phyloP scores from a whole-genome alignment of 2,329 filamentous ascomycete genomes.

The Pseudopyricularia javanii region DNA sequence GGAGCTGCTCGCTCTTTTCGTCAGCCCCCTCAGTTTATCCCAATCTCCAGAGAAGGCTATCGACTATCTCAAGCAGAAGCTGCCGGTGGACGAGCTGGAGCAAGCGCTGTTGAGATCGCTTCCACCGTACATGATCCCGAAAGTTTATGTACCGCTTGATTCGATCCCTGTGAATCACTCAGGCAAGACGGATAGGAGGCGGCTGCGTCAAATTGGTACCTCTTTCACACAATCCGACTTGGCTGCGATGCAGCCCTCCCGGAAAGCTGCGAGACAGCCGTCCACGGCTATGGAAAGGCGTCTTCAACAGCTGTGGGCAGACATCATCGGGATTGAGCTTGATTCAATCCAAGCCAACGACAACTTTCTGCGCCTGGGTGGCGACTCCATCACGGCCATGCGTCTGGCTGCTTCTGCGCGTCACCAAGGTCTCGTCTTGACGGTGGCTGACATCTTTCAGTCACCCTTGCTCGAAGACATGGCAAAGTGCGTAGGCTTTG shows the following conservation, averaged over 20 bases:
- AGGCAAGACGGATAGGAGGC: constrained; percentile 36
- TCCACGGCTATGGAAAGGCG: constrained; percentile 24
- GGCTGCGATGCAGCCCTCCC: constrained; percentile 16
- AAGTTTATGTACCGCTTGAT: constrained; percentile 29
- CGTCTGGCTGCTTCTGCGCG: constrained; percentile 29
- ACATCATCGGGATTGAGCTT: constrained; percentile 18
- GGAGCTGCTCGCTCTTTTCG: background rate
- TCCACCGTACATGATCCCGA: constrained; percentile 34
- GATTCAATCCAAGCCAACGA: constrained; percentile 24
- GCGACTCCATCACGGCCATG: constrained; percentile 36
- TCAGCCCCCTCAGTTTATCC: background rate
- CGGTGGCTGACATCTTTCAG: constrained; percentile 30
- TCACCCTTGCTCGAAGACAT: constrained; percentile 12
- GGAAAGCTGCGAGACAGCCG: constrained; percentile 12
- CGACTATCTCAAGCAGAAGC: background rate
- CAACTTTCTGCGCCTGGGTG: constrained; percentile 35
- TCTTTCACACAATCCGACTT: constrained; percentile 27
- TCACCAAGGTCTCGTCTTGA: constrained; percentile 21
- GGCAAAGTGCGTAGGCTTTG: constrained; percentile 8
- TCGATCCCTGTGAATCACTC: constrained; percentile 33
- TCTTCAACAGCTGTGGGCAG: constrained; percentile 23
- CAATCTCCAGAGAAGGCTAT: background rate
- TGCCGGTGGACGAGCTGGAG: background rate
- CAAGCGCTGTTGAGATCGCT: constrained; percentile 10
- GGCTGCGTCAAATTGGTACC: constrained; percentile 28